Base-by-base conservation (phyloP, 1,284 basidiomycete genomes). In the Gymnopus androsaceus region DNA sequence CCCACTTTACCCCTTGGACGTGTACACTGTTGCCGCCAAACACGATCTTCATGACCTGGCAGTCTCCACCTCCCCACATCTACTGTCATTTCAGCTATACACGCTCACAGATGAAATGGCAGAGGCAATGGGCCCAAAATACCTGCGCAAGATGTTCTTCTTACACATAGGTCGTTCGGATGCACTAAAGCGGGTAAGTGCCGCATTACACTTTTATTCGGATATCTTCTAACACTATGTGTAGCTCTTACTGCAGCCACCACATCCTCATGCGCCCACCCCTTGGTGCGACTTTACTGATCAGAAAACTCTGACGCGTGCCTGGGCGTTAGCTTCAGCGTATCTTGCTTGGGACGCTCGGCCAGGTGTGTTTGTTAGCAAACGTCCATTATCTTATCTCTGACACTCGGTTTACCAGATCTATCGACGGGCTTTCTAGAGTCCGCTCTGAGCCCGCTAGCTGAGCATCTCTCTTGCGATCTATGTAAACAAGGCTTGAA, bases 301-400 rank as follows among this genome's bases (percentile, higher is more conserved):
- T 62, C 85, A 87, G 66, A 85, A 85, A 67, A 83, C 76, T 58
- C 61, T 87, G 34, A 82, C 81, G 2, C 71, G 84, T 40, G 85
- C 85, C 4, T 87, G 84, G 84, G 84, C 84, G 38, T 65, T 87
- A 44, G 85, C 84, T 19, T 81, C 80, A 1, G 85, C 85, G 4
- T 87, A 87, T 67, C 76, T 87, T 14, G 82, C 83, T 11, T 87
- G 85, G 85, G 85, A 86, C 67, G 81, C 84, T 44, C 69, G 84
- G 52, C 85, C 84, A 60, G 84, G 84, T 86, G 60, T 55, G 72
- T 63, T 30, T 31, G 4, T 52, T 28, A 54, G 23, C 44, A 21
- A 27, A 9, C 27, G 17, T 45, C n/a, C 15, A 2, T 23, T 19
- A 31, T 17, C 27, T 15, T 25, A 11, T 21, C 19, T 21, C 15